Evolutionary conservation across 371 early-diverging fungal species (phyloP).

Genomic region (Blakeslea trispora): DNA sequence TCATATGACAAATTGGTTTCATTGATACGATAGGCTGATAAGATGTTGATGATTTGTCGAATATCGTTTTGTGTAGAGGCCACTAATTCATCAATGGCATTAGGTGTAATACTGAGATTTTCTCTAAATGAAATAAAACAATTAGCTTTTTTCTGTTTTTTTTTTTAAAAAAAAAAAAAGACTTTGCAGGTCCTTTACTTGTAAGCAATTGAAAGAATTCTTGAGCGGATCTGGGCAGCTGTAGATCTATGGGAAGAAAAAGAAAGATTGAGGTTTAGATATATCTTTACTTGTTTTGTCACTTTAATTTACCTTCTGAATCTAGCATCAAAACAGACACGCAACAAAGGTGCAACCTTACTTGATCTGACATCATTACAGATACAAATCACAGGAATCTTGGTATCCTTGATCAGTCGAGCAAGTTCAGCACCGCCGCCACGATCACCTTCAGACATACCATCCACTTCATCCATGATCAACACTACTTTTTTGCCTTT

Average conservation of each 20-base stretch:
- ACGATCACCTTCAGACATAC: conserved; percentile 99
- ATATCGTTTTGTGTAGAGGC: conserved; percentile 90
- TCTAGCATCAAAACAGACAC: conserved; percentile 87
- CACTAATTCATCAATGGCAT: conserved; percentile 90
- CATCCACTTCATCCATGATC: conserved; percentile 99
- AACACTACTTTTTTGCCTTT: conserved; percentile 67
- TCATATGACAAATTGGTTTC: conserved; percentile 75
- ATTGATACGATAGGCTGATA: conserved; percentile 85
- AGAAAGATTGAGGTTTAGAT: too few species aligned
- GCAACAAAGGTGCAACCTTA: conserved; percentile 90
- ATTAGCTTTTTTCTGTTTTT: conserved; percentile 12
- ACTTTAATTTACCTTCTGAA: conserved; percentile 73
- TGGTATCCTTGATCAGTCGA: conserved; percentile 87
- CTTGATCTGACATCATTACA: conserved; percentile 95
- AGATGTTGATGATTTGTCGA: conserved; percentile 96
- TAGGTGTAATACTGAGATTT: conserved; percentile 73
- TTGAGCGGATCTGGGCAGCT: conserved; percentile 60
- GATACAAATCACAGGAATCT: conserved; percentile 98
- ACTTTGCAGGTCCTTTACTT: too few species aligned
- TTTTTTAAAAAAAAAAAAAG: not conserved
- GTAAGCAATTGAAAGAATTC: conserved; percentile 80
- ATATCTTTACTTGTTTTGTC: too few species aligned
- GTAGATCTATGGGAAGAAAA: conserved; percentile 32
- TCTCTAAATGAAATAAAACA: conserved; percentile 56
- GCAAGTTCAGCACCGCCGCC: conserved; percentile 97